phyloP scores from a whole-genome alignment of 2,329 filamentous ascomycete genomes.

The Lasiodiplodia sp. region DNA sequence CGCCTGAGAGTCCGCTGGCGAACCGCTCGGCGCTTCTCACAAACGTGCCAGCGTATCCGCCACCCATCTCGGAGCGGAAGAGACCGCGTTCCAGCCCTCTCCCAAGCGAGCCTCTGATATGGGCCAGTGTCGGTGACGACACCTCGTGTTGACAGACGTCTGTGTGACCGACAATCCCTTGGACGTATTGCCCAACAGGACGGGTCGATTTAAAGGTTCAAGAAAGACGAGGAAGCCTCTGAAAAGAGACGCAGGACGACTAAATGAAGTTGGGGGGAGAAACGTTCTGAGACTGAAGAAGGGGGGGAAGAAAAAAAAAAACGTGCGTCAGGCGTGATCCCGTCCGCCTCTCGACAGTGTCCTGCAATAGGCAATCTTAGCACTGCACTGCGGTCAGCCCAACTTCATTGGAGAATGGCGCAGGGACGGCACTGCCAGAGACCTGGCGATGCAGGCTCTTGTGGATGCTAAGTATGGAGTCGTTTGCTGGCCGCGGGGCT shows the following conservation, averaged over 20 bases:
- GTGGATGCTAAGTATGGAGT: neutral
- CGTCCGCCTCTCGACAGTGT: neutral
- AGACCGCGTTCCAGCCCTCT: constrained; percentile 24
- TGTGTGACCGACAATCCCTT: too few species aligned
- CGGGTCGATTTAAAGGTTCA: neutral
- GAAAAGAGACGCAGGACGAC: neutral
- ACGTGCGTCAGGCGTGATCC: too few species aligned
- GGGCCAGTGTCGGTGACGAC: constrained; percentile 5
- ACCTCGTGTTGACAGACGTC: neutral
- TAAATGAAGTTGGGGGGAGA: neutral
- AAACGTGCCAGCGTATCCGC: constrained; percentile 13
- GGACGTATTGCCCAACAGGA: neutral
- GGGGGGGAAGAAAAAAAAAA: too few species aligned
- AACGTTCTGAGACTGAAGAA: too few species aligned
- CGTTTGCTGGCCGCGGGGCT: neutral
- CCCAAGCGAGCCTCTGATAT: constrained; percentile 20
- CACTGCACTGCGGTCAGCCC: neutral
- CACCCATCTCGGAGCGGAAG: constrained; percentile 12
- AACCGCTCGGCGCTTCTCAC: constrained; percentile 21
- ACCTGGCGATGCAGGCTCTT: neutral
- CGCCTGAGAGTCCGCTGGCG: constrained; percentile 3
- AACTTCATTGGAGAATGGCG: neutral
- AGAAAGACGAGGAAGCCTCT: neutral
- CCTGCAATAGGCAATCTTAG: neutral
- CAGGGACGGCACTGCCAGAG: neutral